phyloP scores from a whole-genome alignment of 2,329 filamentous ascomycete species.

The Zymoseptoria ardabiliae region DNA sequence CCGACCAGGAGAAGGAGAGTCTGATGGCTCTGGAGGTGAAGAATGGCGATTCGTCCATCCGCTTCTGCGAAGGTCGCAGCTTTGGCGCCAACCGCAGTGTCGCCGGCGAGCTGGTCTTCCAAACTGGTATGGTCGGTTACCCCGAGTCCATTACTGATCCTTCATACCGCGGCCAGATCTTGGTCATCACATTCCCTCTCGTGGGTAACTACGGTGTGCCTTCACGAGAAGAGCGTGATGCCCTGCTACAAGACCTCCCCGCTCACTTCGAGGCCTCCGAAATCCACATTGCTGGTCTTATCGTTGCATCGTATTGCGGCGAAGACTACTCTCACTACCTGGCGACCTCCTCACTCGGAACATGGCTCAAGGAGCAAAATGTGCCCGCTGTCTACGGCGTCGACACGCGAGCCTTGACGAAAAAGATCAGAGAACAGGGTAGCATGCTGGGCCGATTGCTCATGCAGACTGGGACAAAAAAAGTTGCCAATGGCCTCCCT shows the following conservation, averaged over 20 bases:
- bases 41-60: slow-evolving; percentile 59
- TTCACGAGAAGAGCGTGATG: slow-evolving; percentile 74
- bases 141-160: slow-evolving; percentile 87
- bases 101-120: slow-evolving; percentile 95
- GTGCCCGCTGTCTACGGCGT: slow-evolving; percentile 92
- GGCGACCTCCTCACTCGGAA: slow-evolving; percentile 78
- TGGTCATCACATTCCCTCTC: slow-evolving; percentile 92
- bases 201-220: slow-evolving; percentile 98
- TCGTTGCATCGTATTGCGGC: slow-evolving; percentile 84
- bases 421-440: slow-evolving; percentile 86
- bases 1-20: slow-evolving; percentile 22
- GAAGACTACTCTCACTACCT: slow-evolving; percentile 95
- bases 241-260: slow-evolving; percentile 75
- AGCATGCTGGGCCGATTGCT: slow-evolving; percentile 93
- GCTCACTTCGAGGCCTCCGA: slow-evolving; percentile 87
- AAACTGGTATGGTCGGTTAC: slow-evolving; percentile 99
- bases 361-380: slow-evolving; percentile 94
- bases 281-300: slow-evolving; percentile 89
- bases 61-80: slow-evolving; percentile 82
- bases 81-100: slow-evolving; percentile 94
- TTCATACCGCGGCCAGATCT: slow-evolving; percentile 84
- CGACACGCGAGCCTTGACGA: slow-evolving; percentile 87
- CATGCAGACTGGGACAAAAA: slow-evolving; percentile 52
- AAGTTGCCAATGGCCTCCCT: slow-evolving; percentile 30
- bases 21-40: slow-evolving; percentile 79